phyloP scores from a whole-genome alignment of 2,329 filamentous ascomycete genomes.

The Aquanectria penicillioides region DNA sequence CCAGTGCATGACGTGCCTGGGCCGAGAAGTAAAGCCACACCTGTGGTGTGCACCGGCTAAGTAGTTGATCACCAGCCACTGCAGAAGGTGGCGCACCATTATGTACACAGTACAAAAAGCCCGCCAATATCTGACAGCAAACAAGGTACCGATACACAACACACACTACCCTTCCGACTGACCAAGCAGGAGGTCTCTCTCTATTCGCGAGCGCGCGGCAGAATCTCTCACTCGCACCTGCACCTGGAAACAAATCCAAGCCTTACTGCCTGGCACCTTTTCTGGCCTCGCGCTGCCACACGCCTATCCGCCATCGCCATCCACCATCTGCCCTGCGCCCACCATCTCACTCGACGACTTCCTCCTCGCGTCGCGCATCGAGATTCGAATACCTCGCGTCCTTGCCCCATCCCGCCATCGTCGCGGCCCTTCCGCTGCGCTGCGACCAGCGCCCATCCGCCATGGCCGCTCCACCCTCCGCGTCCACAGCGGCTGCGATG shows the following conservation, averaged over 20 bases:
- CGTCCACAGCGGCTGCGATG: slow-evolving; percentile 45
- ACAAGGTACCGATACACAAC: slow-evolving; percentile 31
- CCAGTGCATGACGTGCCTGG: background rate
- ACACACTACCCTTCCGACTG: slow-evolving; percentile 14
- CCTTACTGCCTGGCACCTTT: slow-evolving; percentile 25
- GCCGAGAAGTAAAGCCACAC: background rate
- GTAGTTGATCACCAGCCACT: too few species aligned
- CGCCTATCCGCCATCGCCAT: slow-evolving; percentile 27
- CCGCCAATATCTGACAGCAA: too few species aligned
- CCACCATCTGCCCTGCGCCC: slow-evolving; percentile 22
- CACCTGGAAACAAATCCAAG: too few species aligned
- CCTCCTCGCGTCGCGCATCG: slow-evolving; percentile 29
- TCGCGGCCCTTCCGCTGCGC: slow-evolving; percentile 51
- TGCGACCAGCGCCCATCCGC: slow-evolving; percentile 41
- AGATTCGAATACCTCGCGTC: slow-evolving; percentile 16
- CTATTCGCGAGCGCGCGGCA: slow-evolving; percentile 35
- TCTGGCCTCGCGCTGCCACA: slow-evolving; percentile 29
- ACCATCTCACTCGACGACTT: slow-evolving; percentile 23
- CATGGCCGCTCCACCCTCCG: slow-evolving; percentile 58
- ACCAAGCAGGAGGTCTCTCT: slow-evolving; percentile 29
- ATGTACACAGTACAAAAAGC: too few species aligned
- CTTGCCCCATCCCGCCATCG: slow-evolving; percentile 40
- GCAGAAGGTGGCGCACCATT: background rate
- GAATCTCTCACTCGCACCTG: too few species aligned
- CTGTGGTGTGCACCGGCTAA: too few species aligned